Base-by-base conservation (phyloP, 129 eudicot genomes). In the Escallonia herrerae region DNA sequence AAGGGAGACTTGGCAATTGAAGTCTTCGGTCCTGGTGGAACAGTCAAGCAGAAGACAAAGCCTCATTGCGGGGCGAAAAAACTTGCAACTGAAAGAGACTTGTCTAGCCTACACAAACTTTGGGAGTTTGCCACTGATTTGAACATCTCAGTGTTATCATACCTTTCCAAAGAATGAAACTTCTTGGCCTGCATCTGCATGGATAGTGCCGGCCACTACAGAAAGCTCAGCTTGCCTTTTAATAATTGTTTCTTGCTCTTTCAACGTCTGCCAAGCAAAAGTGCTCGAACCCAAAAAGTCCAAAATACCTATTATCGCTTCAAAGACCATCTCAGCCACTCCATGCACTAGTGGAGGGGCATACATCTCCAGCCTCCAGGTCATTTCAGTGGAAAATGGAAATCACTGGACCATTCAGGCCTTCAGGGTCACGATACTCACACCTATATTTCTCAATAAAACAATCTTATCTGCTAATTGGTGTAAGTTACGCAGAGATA, bases 191-290 rank as follows among this genome's bases (percentile, higher is more conserved):
- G 33, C 33, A 22, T 33, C 60, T 40, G 65, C 66, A 65, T 49
- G 62, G 66, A 41, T 40, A 11, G 60, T 73, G 77, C 77, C 77
- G 77, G 77, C 71, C 71, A 73, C 66, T 6, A 56, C 52, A 14
- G 7, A 56, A 44, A 49, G 54, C 54, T 49, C 54, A 7, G n/a
- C 14, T 60, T 64, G 65, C 65, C 51, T 3, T 64, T 64, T 56
- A 33, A 50, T 72, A 3, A 13, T 56, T 72, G 58, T 72, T 62
- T 44, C 47, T 64, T 57, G 12, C 43, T 67, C 52, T 48, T 57
- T 67, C 57, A 33, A 5, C 22, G 39, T 53, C 54, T 2, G 9
- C 12, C 54, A 7, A 1, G 54, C 7, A 49, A 49, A 49, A 4
- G 12, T 49, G 9, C 12, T 49, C 9, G 9, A 49, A 11, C 1